Evolutionary conservation across 768 basidiomycete genomes (phyloP).

Genomic region (Auriculariales sp.): DNA sequence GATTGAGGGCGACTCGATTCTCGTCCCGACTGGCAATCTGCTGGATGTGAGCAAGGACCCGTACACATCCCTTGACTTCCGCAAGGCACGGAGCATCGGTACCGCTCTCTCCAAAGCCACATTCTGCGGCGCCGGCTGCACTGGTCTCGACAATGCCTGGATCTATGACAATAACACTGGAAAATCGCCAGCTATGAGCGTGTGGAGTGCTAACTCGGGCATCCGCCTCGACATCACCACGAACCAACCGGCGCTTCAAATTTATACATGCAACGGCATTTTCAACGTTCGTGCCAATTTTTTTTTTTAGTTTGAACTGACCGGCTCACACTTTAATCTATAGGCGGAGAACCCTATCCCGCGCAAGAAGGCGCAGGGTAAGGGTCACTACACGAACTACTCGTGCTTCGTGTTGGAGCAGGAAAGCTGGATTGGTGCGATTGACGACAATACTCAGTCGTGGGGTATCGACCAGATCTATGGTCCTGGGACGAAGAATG

Average conservation of each 20-base stretch:
- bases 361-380: slow-evolving; percentile 4
- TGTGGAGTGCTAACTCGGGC: slow-evolving; percentile 35
- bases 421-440: slow-evolving; percentile 29
- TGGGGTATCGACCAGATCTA: slow-evolving; percentile 38
- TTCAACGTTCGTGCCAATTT: slow-evolving; percentile 35
- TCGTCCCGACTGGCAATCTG: slow-evolving; percentile 26
- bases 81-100: slow-evolving; percentile 24
- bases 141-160: slow-evolving; percentile 37
- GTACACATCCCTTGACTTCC: slow-evolving; percentile 32
- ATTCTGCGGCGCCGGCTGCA: slow-evolving; percentile 30
- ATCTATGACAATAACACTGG: slow-evolving; percentile 25
- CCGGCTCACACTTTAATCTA: slow-evolving; percentile 15
- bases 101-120: slow-evolving; percentile 19
- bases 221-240: slow-evolving; percentile 38
- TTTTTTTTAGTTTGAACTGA: slow-evolving; percentile 30
- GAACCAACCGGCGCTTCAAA: slow-evolving; percentile 35
- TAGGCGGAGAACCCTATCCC: slow-evolving; percentile 4
- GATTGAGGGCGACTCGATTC: slow-evolving; percentile 24
- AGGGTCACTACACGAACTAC: slow-evolving; percentile 8
- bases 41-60: slow-evolving; percentile 18
- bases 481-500: slow-evolving; percentile 1
- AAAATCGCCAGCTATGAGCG: slow-evolving; percentile 18
- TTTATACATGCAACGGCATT: slow-evolving; percentile 33
- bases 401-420: slow-evolving; percentile 11
- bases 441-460: slow-evolving; percentile 41